Base-by-base conservation (phyloP, 179 eudicot genomes). In the Amaranthus tricolor region DNA sequence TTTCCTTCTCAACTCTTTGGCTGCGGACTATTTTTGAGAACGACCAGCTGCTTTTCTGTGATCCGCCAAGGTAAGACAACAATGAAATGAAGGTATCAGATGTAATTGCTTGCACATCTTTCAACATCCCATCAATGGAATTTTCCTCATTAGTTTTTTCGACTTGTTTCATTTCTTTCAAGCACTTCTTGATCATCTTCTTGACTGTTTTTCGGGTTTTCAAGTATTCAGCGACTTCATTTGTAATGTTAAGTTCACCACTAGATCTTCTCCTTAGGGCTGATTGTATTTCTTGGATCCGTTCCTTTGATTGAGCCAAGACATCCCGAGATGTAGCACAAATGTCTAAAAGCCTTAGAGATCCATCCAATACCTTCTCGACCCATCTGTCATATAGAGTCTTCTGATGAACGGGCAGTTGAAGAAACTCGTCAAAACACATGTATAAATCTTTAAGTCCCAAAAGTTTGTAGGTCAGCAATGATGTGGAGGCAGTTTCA, bases 281-380 rank as follows among this genome's bases (percentile, higher is more conserved):
- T 48, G 85, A 83, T 53, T 70, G 82, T 31, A 86, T 60, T 17
- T 66, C 73, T 77, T 77, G 83, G 7, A 79, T 70, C 1, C 14
- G 11, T 56, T 84, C 73, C 74, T 79, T 81, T 5, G 74, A 76
- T 43, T 76, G 83, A 14, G 11, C 52, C 73, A 81, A 75, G 44
- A 75, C 62, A 70, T 83, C 85, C 56, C 81, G 72, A 6, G 79
- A 66, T 2, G 73, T 75, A 70, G 62, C 53, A 59, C 89, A 86
- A n/a, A 71, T 63, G 71, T 86, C 89, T 17, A 86, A 66, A 44
- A 86, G 82, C 50, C 62, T 73, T 12, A 86, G 66, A 72, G 79
- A 79, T 73, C 78, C 85, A 57, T 82, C 87, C 69, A 82, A 62
- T 16, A 70, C 54, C 6, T 52, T 68, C 17, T 78, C 79, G n/a